These are phyloP conservation scores for Aspergillus alliaceus DNA, from an alignment of 2,329 filamentous ascomycete species.

Conservation along the genomic window DNA sequence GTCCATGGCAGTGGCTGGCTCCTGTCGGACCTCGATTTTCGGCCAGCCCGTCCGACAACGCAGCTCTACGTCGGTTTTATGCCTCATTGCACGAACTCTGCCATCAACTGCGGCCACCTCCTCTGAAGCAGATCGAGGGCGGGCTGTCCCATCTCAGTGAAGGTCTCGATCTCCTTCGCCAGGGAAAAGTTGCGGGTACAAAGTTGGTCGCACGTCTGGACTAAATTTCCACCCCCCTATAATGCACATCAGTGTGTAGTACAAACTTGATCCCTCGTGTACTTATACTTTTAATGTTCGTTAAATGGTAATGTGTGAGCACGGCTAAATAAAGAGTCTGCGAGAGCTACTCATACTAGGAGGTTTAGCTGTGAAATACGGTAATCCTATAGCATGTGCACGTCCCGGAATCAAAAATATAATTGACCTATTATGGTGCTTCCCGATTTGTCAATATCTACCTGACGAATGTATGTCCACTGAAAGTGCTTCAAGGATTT, in stretches of 20 bases:
- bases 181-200: background rate
- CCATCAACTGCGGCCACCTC: background rate
- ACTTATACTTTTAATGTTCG: background rate
- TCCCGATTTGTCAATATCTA: background rate
- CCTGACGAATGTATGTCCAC: background rate
- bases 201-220: background rate
- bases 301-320: background rate
- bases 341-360: too few relatives aligned
- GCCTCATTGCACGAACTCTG: background rate
- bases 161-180: background rate
- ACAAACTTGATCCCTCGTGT: background rate
- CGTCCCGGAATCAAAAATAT: too few relatives aligned
- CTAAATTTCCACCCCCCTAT: background rate
- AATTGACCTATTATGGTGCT: background rate
- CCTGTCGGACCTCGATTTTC: background rate
- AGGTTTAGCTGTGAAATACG: too few relatives aligned
- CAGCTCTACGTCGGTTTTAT: background rate
- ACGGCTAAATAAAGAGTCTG: background rate
- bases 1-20: background rate
- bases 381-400: too few relatives aligned
- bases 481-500: background rate
- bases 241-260: background rate
- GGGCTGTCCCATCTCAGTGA: background rate
- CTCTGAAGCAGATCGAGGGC: background rate
- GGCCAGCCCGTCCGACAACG: background rate